Base-by-base conservation (phyloP, 106 monocot genomes). In the Alisma plantagoaquatica region DNA sequence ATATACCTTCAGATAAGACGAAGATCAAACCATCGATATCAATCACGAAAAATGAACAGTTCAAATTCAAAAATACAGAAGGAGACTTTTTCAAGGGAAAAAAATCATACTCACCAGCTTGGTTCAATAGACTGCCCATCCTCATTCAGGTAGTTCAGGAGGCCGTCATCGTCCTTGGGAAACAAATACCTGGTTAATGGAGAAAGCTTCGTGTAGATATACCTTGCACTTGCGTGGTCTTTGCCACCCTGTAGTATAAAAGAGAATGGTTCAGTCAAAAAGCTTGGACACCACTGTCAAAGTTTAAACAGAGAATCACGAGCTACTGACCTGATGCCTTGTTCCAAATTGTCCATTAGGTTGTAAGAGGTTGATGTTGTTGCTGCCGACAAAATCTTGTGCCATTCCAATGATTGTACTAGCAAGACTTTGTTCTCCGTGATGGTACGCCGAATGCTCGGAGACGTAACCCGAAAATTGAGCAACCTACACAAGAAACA, bases 361-460 rank as follows among this genome's bases (percentile, higher is more conserved):
- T 25, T 62, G 71, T 29, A 93, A 30, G 52, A 87, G 86, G 29
- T 87, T 87, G 0, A 93, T 80, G 57, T 93, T 87, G 66, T 93
- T 93, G 65, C 87, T 87, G 18, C 87, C 87, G 19, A 93, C 87
- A 53, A 74, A 87, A 67, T 87, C 79, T 51, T 87, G 87, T 10
- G 92, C 92, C 92, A 93, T 83, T 35, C 92, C 92, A 59, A 80
- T 65, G 33, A 93, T 86, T 0, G 87, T 83, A 32, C 79, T 64
- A 3, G 79, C 80, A 27, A 93, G 71, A 75, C 83, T 83, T 61
- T 78, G 76, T 56, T 96, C 87, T 29, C 87, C 94, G 62, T 96
- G 94, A 62, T 96, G 94, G 43, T 96, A 96, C 0, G 94, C 94
- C 44, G 88, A 96, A 66, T 89, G 84, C 60, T 96, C 94, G 10